phyloP scores from a whole-genome alignment of 1,139 yeast genomes.

The Neolecta irregularis region DNA sequence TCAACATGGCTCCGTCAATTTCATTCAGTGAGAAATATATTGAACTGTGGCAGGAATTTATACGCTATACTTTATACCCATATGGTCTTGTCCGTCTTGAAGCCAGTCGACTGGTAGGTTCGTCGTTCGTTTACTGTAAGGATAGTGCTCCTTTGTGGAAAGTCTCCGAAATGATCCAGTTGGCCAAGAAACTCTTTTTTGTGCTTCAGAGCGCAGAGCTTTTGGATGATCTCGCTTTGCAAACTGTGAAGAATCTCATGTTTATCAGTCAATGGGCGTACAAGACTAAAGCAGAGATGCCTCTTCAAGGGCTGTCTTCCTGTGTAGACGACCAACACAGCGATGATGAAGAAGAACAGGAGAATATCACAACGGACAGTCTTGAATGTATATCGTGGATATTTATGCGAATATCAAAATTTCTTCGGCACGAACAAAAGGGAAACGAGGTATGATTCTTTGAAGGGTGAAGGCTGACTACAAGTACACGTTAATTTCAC shows the following conservation, averaged over 20 bases:
- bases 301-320: conserved; percentile 14
- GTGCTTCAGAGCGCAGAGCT: conserved; percentile 70
- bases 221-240: conserved; percentile 47
- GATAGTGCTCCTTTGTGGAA: conserved; percentile 14
- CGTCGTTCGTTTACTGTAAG: conserved; percentile 30
- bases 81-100: conserved; percentile 82
- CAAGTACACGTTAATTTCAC: conserved; percentile 6
- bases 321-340: conserved; percentile 17
- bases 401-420: conserved; percentile 5
- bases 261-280: conserved; percentile 52
- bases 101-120: conserved; percentile 46
- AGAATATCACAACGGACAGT: conserved; percentile 19
- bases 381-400: conserved; percentile 6
- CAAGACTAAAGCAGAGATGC: conserved; percentile 28
- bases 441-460: conserved; percentile 19
- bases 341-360: conserved; percentile 18
- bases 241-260: conserved; percentile 53
- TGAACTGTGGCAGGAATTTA: conserved; percentile 22
- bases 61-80: conserved; percentile 55
- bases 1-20: conserved; percentile 22
- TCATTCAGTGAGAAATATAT: conserved; percentile 25
- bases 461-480: conserved; percentile 6
- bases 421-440: conserved; percentile 14
- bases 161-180: conserved; percentile 34
- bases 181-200: conserved; percentile 53